phyloP scores from a whole-genome alignment of 768 basidiomycete genomes.

The Boletus rubroflammeus region DNA sequence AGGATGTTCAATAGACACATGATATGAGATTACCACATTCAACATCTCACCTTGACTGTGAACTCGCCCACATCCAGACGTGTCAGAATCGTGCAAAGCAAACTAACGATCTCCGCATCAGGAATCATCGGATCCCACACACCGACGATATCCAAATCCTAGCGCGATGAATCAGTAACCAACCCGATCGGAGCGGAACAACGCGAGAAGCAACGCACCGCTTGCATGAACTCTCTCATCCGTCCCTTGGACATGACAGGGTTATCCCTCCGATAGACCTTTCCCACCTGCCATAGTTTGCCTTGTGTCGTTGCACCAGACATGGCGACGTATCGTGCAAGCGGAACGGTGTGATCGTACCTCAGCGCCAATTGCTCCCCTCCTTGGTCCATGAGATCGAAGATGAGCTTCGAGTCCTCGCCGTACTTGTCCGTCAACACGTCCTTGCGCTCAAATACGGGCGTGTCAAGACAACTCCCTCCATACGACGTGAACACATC shows the following conservation, averaged over 20 bases:
- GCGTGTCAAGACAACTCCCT: slow-evolving; percentile 91
- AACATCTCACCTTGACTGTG: slow-evolving; percentile 73
- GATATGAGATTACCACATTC: neutral
- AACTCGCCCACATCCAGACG: slow-evolving; percentile 91
- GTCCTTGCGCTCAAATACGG: slow-evolving; percentile 97
- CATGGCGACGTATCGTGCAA: slow-evolving; percentile 96
- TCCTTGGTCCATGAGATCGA: slow-evolving; percentile 95
- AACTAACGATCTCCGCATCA: slow-evolving; percentile 84
- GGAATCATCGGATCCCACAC: slow-evolving; percentile 96
- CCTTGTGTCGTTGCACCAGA: slow-evolving; percentile 73
- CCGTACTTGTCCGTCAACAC: slow-evolving; percentile 96
- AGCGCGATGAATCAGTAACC: neutral
- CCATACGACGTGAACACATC: slow-evolving; percentile 87
- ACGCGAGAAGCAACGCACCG: slow-evolving; percentile 45
- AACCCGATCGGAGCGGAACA: neutral
- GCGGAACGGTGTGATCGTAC: slow-evolving; percentile 96
- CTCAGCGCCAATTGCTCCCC: slow-evolving; percentile 93
- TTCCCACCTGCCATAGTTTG: slow-evolving; percentile 98
- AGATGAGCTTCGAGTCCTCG: slow-evolving; percentile 96
- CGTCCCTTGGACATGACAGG: slow-evolving; percentile 98
- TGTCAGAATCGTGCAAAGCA: slow-evolving; percentile 77
- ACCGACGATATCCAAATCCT: slow-evolving; percentile 97
- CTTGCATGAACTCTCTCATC: slow-evolving; percentile 98
- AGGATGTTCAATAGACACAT: neutral
- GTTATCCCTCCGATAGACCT: slow-evolving; percentile 94